Evolutionary conservation across 768 basidiomycete species (phyloP).

Genomic region (Pholiota conissans): DNA sequence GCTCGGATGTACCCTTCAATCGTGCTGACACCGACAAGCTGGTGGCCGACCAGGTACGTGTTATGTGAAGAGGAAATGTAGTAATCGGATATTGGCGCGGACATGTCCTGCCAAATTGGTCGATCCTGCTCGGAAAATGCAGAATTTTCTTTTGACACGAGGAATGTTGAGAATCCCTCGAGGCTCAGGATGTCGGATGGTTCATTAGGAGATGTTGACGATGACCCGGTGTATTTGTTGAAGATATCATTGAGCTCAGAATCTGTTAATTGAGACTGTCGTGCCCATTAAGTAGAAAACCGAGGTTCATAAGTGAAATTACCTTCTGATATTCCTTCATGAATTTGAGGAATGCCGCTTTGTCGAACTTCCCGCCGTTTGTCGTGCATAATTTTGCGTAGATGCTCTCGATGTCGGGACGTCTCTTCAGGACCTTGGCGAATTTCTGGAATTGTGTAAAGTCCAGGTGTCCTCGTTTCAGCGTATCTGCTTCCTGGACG

Average conservation of each 20-base stretch:
- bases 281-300: conserved; percentile 1
- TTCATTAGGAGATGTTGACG: conserved; percentile 14
- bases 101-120: conserved; percentile 81
- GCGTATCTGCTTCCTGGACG: conserved; percentile 63
- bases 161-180: conserved; percentile 75
- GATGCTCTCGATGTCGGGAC: conserved; percentile 77
- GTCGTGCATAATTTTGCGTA: conserved; percentile 40
- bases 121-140: conserved; percentile 40
- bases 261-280: conserved; percentile 34
- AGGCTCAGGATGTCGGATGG: conserved; percentile 39
- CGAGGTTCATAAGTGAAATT: conserved; percentile 8
- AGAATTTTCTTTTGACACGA: conserved; percentile 78
- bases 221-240: conserved; percentile 30
- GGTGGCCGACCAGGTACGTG: conserved; percentile 85
- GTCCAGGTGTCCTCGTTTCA: conserved; percentile 60
- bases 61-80: conserved; percentile 93
- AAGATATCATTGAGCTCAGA: conserved; percentile 35
- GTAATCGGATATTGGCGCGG: conserved; percentile 82
- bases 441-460: conserved; percentile 81
- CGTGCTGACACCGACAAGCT: conserved; percentile 82
- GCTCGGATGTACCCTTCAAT: conserved; percentile 92
- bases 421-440: conserved; percentile 78
- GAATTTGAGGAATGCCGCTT: conserved; percentile 43
- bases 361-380: conserved; percentile 39
- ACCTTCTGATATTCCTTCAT: conserved; percentile 47